phyloP scores from a whole-genome alignment of 2,329 filamentous ascomycete genomes.

The Thielaviopsis euricoi region DNA sequence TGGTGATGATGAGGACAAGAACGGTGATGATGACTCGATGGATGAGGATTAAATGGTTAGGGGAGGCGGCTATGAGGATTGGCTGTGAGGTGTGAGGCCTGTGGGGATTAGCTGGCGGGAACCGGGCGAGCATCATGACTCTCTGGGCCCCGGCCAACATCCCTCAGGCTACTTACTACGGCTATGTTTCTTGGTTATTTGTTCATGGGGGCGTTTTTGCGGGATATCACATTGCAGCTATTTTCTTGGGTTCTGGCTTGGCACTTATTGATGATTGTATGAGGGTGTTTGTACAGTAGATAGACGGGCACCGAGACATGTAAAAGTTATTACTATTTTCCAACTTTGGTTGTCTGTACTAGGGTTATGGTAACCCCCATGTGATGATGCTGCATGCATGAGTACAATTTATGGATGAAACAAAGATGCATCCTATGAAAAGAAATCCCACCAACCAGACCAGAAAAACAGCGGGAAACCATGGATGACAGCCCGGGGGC shows the following conservation, averaged over 20 bases:
- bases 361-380: background rate
- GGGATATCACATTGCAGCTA: conserved; percentile 1
- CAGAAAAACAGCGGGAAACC: background rate
- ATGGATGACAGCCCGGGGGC: no score
- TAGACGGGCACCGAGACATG: background rate
- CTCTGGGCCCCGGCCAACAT: no score
- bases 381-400: no score
- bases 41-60: conserved; percentile 31
- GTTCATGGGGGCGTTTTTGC: conserved; percentile 3
- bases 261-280: conserved; percentile 6
- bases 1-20: conserved; percentile 24
- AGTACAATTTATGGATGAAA: background rate
- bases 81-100: no score
- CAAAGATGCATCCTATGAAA: background rate
- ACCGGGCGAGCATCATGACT: background rate
- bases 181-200: background rate
- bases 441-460: background rate
- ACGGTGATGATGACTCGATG: conserved; percentile 36
- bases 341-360: background rate
- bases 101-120: no score
- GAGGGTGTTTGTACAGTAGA: conserved; percentile 2
- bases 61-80: background rate
- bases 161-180: background rate
- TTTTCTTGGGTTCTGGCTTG: conserved; percentile 1
- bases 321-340: background rate